These are phyloP conservation scores for Hibiscus mutabilis DNA, from an alignment of 345 rosid species.

Conservation along the genomic window DNA sequence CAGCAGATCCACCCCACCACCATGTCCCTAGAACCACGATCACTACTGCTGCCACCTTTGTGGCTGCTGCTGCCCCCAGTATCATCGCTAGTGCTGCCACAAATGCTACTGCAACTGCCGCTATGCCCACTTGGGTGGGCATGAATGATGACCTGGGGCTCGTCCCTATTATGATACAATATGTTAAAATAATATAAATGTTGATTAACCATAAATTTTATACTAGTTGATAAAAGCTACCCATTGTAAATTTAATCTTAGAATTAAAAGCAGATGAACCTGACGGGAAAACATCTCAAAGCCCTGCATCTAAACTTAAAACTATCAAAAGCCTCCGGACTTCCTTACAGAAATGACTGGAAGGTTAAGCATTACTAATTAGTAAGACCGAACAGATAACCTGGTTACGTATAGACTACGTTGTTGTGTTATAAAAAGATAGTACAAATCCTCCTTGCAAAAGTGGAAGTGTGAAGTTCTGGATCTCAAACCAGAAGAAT, in stretches of 20 bases:
- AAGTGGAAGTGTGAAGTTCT: not conserved
- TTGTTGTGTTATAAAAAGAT: not conserved
- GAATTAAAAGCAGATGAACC: constrained; percentile 1
- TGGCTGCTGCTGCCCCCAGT: constrained; percentile 56
- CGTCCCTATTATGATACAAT: constrained; percentile 80
- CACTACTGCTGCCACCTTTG: constrained; percentile 57
- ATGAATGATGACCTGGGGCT: constrained; percentile 72
- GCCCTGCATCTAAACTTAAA: not conserved
- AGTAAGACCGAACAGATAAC: not conserved
- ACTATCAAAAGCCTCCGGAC: not conserved
- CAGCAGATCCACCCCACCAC: constrained; percentile 74
- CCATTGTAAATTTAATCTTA: constrained; percentile 3
- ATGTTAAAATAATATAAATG: constrained; percentile 38
- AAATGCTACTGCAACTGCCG: constrained; percentile 62
- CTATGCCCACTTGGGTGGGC: constrained; percentile 78
- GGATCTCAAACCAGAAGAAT: constrained; percentile 1
- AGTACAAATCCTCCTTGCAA: not conserved
- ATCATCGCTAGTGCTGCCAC: constrained; percentile 71
- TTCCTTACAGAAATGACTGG: not conserved
- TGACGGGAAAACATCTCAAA: not conserved
- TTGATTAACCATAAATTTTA: constrained; percentile 9
- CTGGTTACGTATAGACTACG: not conserved
- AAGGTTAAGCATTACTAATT: not conserved
- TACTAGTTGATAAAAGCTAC: constrained; percentile 9
- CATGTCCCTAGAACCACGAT: constrained; percentile 67